Base-by-base conservation (phyloP, 2,329 filamentous ascomycete species). In the Hypoxylon sp. region DNA sequence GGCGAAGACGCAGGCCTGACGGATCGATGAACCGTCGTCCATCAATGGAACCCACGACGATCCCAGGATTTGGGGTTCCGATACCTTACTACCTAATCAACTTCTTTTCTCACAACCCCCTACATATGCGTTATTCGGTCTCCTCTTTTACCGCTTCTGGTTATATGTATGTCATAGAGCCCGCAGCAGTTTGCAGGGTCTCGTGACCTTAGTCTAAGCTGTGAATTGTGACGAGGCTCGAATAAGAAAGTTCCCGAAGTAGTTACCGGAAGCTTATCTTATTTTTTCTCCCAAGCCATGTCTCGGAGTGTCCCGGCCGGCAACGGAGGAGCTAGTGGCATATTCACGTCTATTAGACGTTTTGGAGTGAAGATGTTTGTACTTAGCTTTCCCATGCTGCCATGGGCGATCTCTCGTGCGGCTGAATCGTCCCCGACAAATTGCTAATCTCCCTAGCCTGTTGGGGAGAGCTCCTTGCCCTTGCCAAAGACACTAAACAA, bases 391-490 rank as follows among this genome's bases (percentile, higher is more conserved):
- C 11, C 34, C 17, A 19, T 6, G 49, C 30, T 32, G n/a, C 34
- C 17, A 19, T 6, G 49, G 48, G 21, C 48, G 46, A 43, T 51
- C 61, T 48, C 38, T 59, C 55, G 61, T 70, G 68, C 65, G 68
- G 68, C 68, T 70, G 68, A 68, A 63, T 60, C 55, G 50, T 52
- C 58, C 52, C 50, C 67, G 60, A 57, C 52, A 55, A 46, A 53
- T 50, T 49, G 53, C n/a, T 58, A 38, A 57, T 55, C 36, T 49
- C 41, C 36, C 64, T 30, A 38, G 19, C 53, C 38, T 48, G 9
- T 51, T 28, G 23, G 25, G 43, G 41, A 46, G 11, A 30, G 23
- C 13, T 19, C 14, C 28, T 36, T n/a, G 32, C 5, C 32, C 19
- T 46, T 58, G 59, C 36, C 25, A 1, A 62, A 56, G 41, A 53